A percentile compares a stretch with the other conserved stretches of the same genome.
Evolutionary conservation across 1,139 yeast species (phyloP).

Genomic region (Yamadazyma membranifaciens): DNA sequence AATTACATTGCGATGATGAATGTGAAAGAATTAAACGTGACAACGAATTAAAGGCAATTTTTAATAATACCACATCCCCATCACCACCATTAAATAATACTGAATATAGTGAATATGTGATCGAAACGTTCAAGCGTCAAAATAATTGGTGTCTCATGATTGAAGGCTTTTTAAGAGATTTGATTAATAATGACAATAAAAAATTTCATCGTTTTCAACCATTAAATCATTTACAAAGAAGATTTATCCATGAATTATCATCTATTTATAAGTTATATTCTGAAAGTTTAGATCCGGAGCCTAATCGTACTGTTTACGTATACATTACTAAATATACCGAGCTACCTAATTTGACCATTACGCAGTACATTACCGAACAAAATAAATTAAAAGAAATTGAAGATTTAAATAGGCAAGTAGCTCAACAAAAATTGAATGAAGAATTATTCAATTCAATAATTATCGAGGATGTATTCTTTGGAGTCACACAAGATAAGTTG

Average conservation of each 20-base stretch:
- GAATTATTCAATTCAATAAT: slow-evolving; percentile 50
- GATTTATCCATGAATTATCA: slow-evolving; percentile 69
- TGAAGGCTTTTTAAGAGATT: slow-evolving; percentile 51
- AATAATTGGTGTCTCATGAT: slow-evolving; percentile 62
- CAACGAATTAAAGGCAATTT: slow-evolving; percentile 61
- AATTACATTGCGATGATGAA: slow-evolving; percentile 64
- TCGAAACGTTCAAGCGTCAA: slow-evolving; percentile 50
- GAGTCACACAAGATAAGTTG: slow-evolving; percentile 42
- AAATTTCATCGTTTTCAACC: slow-evolving; percentile 61
- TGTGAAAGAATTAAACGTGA: slow-evolving; percentile 66
- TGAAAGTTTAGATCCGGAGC: slow-evolving; percentile 81
- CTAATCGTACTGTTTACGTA: slow-evolving; percentile 69
- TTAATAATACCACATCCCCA: slow-evolving; percentile 24
- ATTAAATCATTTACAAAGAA: slow-evolving; percentile 68
- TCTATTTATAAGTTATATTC: slow-evolving; percentile 56
- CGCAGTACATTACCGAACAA: slow-evolving; percentile 26
- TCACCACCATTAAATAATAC: slow-evolving; percentile 9
- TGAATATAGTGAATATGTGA: slow-evolving; percentile 33
- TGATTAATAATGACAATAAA: slow-evolving; percentile 31
- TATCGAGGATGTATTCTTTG: slow-evolving; percentile 53
- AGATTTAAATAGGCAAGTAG: slow-evolving; percentile 22
- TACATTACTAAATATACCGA: slow-evolving; percentile 38
- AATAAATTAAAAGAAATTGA: slow-evolving; percentile 23
- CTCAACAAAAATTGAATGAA: slow-evolving; percentile 12
- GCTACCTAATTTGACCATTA: slow-evolving; percentile 30